Conservation (phyloP, 78 protist genomes). For the Tieghemostelium lacteum region DNA sequence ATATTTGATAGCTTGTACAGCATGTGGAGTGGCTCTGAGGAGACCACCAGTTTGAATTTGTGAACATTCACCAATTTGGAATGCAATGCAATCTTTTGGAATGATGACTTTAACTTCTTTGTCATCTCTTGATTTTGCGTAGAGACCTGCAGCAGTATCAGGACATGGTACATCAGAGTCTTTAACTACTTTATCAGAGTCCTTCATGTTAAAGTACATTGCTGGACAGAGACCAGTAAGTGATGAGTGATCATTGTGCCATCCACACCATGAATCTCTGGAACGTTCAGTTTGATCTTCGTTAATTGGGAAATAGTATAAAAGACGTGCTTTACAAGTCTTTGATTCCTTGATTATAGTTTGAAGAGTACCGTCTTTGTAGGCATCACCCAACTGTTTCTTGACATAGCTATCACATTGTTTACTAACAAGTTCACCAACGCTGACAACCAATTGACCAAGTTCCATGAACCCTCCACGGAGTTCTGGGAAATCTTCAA, state of each 20-base stretch:
- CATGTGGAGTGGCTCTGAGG: slow-evolving; percentile 75
- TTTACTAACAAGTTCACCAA: slow-evolving; percentile 63
- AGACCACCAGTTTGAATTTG: slow-evolving; percentile 85
- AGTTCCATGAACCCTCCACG: slow-evolving; percentile 68
- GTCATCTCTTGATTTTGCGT: slow-evolving; percentile 58
- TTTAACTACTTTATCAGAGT: slow-evolving; percentile 1
- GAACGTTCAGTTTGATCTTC: slow-evolving; percentile 44
- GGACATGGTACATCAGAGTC: slow-evolving; percentile 68
- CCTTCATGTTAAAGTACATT: slow-evolving; percentile 60
- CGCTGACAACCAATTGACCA: slow-evolving; percentile 71
- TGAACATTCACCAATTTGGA: slow-evolving; percentile 83
- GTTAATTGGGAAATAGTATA: slow-evolving; percentile 81
- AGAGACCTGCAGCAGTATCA: slow-evolving; percentile 60
- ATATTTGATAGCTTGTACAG: slow-evolving; percentile 78
- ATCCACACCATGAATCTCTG: slow-evolving; percentile 82
- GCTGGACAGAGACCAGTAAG: slow-evolving; percentile 83
- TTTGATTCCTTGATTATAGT: slow-evolving; percentile 38
- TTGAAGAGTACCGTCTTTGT: background rate
- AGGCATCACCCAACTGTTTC: slow-evolving; percentile 16
- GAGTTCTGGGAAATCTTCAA: slow-evolving; percentile 75
- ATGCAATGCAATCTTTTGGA: slow-evolving; percentile 73
- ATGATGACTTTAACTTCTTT: slow-evolving; percentile 68
- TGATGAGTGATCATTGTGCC: slow-evolving; percentile 83
- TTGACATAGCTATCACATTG: slow-evolving; percentile 67
- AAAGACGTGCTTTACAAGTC: slow-evolving; percentile 78